These are phyloP conservation scores for Spathaspora gorwiae DNA, from an alignment of 805 yeast genomes.

Conservation along the genomic window DNA sequence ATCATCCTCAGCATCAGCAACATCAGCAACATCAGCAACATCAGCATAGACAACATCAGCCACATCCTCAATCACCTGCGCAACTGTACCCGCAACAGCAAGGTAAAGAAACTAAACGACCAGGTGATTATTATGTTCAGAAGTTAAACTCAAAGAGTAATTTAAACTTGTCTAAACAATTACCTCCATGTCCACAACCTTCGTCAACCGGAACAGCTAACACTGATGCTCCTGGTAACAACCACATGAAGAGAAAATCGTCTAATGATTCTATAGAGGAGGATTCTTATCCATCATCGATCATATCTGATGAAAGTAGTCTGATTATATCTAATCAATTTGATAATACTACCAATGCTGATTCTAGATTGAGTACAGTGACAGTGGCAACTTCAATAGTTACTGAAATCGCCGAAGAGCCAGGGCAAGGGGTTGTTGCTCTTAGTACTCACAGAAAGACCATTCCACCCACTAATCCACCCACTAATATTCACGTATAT, in stretches of 20 bases:
- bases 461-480: too few relatives aligned
- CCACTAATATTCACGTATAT: neutral
- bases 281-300: constrained; percentile 22
- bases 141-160: constrained; percentile 20
- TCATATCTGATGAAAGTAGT: constrained; percentile 30
- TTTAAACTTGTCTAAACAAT: constrained; percentile 11
- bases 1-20: too few relatives aligned
- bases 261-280: constrained; percentile 28
- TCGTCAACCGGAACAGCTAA: too few relatives aligned
- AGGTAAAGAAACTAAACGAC: constrained; percentile 21
- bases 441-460: too few relatives aligned
- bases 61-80: neutral
- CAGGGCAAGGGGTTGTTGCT: too few relatives aligned
- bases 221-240: neutral
- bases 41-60: too few relatives aligned
- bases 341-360: constrained; percentile 18
- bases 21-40: too few relatives aligned
- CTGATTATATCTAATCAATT: constrained; percentile 31
- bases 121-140: constrained; percentile 37
- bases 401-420: neutral
- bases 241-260: constrained; percentile 16
- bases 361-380: constrained; percentile 36
- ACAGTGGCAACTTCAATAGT: constrained; percentile 15
- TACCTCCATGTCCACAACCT: neutral
- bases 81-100: neutral